A percentile compares a stretch with the other conserved stretches of the same genome.
phyloP scores from a whole-genome alignment of 768 basidiomycete genomes.

The Trametes maxima region DNA sequence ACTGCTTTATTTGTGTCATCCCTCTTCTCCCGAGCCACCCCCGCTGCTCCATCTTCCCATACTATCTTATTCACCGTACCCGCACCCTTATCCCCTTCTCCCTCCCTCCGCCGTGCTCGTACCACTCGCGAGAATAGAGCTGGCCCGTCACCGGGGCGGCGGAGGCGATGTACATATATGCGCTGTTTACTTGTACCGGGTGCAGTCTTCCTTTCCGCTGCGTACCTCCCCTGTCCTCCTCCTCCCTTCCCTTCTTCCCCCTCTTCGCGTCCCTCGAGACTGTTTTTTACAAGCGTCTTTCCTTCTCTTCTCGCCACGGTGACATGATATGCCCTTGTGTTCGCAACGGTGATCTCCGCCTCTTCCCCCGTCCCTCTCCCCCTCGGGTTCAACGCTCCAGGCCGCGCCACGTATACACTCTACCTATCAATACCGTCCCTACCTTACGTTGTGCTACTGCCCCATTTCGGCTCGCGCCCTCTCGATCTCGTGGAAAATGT shows the following conservation, averaged over 20 bases:
- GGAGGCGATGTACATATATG: slow-evolving; percentile 2
- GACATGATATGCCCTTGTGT: too few relatives aligned
- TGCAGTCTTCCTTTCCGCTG: background rate
- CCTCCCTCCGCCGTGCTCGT: background rate
- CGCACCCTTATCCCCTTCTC: background rate
- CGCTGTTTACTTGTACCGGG: background rate
- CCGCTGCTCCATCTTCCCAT: background rate
- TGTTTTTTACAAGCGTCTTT: too few relatives aligned
- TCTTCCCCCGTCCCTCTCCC: too few relatives aligned
- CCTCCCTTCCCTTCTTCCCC: background rate
- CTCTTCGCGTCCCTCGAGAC: background rate
- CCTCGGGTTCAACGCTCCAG: background rate
- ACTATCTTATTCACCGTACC: slow-evolving; percentile 7
- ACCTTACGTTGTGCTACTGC: slow-evolving; percentile 8
- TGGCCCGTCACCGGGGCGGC: background rate
- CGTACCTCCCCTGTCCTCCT: background rate
- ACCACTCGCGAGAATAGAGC: background rate
- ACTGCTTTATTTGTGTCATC: background rate
- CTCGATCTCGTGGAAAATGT: slow-evolving; percentile 12
- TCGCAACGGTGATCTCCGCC: too few relatives aligned
- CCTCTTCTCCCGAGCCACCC: background rate
- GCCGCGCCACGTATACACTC: background rate
- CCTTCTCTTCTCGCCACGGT: too few relatives aligned
- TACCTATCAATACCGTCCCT: background rate
- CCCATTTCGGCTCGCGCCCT: background rate